Evolutionary conservation across 148 eudicot species (phyloP), one percentile per base, ranked within the genome.

Genomic region (Gaultheria prostrata): DNA sequence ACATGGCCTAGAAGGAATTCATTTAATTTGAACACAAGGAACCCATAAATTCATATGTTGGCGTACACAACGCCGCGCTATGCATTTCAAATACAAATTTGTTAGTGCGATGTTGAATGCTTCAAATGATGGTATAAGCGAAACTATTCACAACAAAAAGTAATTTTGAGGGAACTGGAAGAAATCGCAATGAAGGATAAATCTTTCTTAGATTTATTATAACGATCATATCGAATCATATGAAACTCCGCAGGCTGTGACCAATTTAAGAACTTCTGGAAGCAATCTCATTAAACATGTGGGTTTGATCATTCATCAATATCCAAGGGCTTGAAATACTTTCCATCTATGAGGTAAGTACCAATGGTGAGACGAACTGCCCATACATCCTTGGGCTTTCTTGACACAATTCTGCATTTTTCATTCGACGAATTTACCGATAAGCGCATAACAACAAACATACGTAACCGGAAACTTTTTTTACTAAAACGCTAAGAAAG

Each of bases 371-470:
- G 88, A 35, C 98, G 95, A 85, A 95, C 88, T 57, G 98, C 98
- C 98, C 98, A 95, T 59, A 94, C 92, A 80, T 95, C 98, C 92
- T 83, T 95, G 2, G 98, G 98, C 88, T 95, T 95, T 63, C 97
- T 91, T 10, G 98, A 91, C 35, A 95, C 87, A 53, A 95, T 89
- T 92, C 98, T 95, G 93, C 86, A 82, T 39, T 11, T 59, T 20
- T 14, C 61, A 57, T 24, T 30, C 13, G 7, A 39, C 26, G 14
- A 48, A 57, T 43, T 67, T 67, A 26, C 8, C 53, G 9, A 50
- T 9, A 63, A 63, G 17, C 43, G 43, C 3, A 26, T 13, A 30
- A 13, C 18, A 12, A 67, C 13, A 53, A 53, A 30, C 43, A 53
- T 20, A 48, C 2, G 71, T 8, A 73, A n/a, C 8, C 46, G 21